Conservation (phyloP, 73 alveolate genomes). For the Stentor roeselii region DNA sequence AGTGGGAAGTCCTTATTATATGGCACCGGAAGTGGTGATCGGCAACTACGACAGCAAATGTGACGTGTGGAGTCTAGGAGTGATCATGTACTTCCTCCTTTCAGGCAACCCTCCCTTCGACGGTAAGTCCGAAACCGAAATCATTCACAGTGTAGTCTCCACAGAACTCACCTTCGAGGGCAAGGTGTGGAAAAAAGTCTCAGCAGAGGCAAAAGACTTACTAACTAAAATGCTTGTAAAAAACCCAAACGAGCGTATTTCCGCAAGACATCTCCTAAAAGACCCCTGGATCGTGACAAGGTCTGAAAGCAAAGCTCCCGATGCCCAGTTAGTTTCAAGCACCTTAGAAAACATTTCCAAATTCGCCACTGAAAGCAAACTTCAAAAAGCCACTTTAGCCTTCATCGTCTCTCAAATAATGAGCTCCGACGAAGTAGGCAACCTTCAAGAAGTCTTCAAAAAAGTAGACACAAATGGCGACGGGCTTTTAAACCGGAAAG, state of each 20-base stretch:
- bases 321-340: too few species aligned
- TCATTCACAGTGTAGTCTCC: slow-evolving; percentile 44
- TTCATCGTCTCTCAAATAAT: too few species aligned
- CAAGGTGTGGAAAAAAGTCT: slow-evolving; percentile 35
- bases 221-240: slow-evolving; percentile 49
- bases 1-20: slow-evolving; percentile 61
- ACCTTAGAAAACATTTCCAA: too few species aligned
- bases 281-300: slow-evolving; percentile 63
- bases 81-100: slow-evolving; percentile 46
- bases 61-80: slow-evolving; percentile 59
- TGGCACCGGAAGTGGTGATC: slow-evolving; percentile 57
- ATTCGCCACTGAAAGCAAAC: too few species aligned
- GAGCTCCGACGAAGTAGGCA: too few species aligned
- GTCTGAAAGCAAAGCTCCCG: too few species aligned
- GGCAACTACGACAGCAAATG: slow-evolving; percentile 56
- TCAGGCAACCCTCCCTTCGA: slow-evolving; percentile 55
- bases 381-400: too few species aligned
- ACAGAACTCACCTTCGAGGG: slow-evolving; percentile 38
- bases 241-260: slow-evolving; percentile 60
- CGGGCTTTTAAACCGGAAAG: too few species aligned
- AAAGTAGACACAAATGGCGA: too few species aligned
- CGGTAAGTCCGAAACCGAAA: slow-evolving; percentile 44
- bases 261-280: slow-evolving; percentile 59
- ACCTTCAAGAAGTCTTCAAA: too few species aligned
- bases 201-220: slow-evolving; percentile 60